Evolutionary conservation across 139 green algal genomes (phyloP).

Genomic region (Pseudopediastrum boryanum): DNA sequence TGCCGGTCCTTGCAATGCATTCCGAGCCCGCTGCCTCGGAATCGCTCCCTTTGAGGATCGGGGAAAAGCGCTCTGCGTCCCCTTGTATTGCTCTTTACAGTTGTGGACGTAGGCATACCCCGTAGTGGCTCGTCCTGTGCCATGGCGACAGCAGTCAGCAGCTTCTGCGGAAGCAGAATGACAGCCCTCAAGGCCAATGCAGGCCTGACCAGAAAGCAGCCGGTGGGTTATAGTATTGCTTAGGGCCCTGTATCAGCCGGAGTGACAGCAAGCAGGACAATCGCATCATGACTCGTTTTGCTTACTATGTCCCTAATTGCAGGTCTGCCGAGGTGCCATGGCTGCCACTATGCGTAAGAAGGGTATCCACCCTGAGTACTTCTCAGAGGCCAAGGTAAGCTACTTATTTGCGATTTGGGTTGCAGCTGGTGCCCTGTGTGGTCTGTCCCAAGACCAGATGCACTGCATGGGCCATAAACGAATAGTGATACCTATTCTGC

Average conservation of each 20-base stretch:
- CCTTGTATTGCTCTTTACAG: too few species aligned
- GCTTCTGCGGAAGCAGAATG: conserved; percentile 40
- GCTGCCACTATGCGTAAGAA: conserved; percentile 70
- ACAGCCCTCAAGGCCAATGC: conserved; percentile 40
- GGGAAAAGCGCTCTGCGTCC: too few species aligned
- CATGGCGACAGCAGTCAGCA: conserved; percentile 28
- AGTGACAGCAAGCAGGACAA: background rate
- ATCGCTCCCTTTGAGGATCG: too few species aligned
- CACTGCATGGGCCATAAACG: background rate
- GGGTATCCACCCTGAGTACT: conserved; percentile 77
- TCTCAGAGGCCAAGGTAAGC: conserved; percentile 58
- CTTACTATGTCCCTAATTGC: background rate
- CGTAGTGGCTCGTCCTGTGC: too few species aligned
- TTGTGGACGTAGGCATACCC: too few species aligned
- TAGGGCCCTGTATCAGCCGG: background rate
- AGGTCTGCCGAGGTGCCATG: conserved; percentile 38
- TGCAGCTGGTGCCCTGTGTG: background rate
- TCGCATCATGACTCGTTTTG: conserved; percentile 7
- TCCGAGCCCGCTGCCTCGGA: too few species aligned
- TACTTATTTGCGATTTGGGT: too few species aligned
- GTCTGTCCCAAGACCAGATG: background rate
- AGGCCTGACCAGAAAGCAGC: conserved; percentile 29
- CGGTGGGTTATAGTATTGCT: background rate
- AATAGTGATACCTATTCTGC: background rate
- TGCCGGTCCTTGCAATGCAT: too few species aligned